phyloP scores from a whole-genome alignment of 345 rosid species.

The Linum trigynum region DNA sequence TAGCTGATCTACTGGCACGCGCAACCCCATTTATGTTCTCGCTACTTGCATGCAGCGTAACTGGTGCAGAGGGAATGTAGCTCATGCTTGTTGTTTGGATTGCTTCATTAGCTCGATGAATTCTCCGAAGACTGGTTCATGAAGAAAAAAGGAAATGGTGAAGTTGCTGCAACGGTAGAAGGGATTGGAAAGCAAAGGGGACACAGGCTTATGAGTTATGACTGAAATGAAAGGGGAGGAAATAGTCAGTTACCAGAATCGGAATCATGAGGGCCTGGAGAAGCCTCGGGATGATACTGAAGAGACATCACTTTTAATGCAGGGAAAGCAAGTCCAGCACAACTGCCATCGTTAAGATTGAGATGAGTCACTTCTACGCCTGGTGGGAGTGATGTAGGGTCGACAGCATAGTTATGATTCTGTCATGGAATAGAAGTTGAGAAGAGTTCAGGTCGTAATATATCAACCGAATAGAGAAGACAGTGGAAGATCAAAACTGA shows the following conservation, averaged over 20 bases:
- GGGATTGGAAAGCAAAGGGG: not conserved
- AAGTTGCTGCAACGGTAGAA: no score
- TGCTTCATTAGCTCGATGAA: slow-evolving; percentile 19
- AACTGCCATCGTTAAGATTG: slow-evolving; percentile 91
- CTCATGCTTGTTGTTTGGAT: slow-evolving; percentile 15
- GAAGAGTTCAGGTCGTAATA: no score
- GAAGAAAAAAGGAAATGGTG: not conserved
- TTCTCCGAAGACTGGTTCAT: slow-evolving; percentile 23
- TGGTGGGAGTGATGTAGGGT: slow-evolving; percentile 72
- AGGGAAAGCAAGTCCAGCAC: slow-evolving; percentile 87
- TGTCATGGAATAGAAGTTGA: slow-evolving; percentile 14
- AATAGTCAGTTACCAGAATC: slow-evolving; percentile 40
- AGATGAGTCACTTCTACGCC: slow-evolving; percentile 89
- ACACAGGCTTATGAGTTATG: no score
- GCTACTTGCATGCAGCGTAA: no score
- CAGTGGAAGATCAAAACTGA: no score
- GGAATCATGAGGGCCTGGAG: slow-evolving; percentile 97
- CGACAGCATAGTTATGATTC: slow-evolving; percentile 97
- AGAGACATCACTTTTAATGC: slow-evolving; percentile 71
- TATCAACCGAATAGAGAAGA: no score
- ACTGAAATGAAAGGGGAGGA: not conserved
- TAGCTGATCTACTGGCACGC: no score
- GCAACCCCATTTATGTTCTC: no score
- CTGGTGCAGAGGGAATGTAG: not conserved
- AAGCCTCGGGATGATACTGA: slow-evolving; percentile 95